A percentile compares a stretch with the other conserved stretches of the same genome.
Evolutionary conservation across 2,329 filamentous ascomycete genomes (phyloP).

Genomic region (Fonsecaea pugnacius): DNA sequence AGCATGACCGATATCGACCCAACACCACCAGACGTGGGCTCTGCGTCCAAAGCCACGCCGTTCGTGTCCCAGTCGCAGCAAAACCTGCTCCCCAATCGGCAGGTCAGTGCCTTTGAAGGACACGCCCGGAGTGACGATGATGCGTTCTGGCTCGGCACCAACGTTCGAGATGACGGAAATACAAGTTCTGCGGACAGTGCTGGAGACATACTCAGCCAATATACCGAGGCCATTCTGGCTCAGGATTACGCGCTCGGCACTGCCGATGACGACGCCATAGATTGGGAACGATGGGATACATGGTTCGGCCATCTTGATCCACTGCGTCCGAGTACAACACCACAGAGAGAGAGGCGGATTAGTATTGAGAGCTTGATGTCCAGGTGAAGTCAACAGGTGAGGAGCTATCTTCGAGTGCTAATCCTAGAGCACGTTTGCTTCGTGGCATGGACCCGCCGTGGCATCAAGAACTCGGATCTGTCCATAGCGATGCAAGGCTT

Average conservation of each 20-base stretch:
- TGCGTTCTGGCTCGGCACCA: neutral
- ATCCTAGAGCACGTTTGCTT: neutral
- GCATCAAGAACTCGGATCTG: too few relatives aligned
- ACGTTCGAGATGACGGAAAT: neutral
- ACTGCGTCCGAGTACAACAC: neutral
- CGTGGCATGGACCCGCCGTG: too few relatives aligned
- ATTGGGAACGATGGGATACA: slow-evolving; percentile 40
- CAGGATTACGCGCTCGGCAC: slow-evolving; percentile 34
- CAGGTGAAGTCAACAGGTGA: neutral
- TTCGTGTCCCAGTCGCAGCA: neutral
- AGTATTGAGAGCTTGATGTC: neutral
- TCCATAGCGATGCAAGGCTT: too few relatives aligned
- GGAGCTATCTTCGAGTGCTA: neutral
- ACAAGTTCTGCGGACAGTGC: neutral
- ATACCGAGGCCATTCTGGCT: slow-evolving; percentile 28
- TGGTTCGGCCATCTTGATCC: slow-evolving; percentile 36
- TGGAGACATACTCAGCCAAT: neutral
- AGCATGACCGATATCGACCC: neutral
- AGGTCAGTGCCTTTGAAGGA: neutral
- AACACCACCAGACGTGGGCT: neutral
- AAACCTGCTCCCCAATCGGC: neutral
- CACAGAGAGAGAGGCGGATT: neutral
- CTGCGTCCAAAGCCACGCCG: neutral
- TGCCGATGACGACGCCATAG: slow-evolving; percentile 29
- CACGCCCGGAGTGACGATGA: neutral